These are phyloP conservation scores for Termitomyces sp. DNA, from an alignment of 768 basidiomycete genomes.

Conservation along the genomic window DNA sequence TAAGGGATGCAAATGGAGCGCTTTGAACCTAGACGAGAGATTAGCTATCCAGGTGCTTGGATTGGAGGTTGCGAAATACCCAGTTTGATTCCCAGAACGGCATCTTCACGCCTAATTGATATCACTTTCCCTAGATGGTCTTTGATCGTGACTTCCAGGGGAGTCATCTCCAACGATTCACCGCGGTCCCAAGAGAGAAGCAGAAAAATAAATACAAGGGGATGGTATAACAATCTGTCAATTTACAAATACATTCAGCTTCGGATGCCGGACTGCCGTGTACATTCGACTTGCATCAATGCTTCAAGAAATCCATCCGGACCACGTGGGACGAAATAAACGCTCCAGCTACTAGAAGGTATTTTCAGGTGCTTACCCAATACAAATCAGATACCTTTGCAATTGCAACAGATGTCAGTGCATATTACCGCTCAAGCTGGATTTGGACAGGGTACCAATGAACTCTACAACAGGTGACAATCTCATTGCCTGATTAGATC, in stretches of 20 bases:
- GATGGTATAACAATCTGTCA: background rate
- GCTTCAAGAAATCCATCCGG: too few species aligned
- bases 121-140: slow-evolving; percentile 7
- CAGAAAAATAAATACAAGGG: background rate
- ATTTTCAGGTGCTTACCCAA: background rate
- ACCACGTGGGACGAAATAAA: too few species aligned
- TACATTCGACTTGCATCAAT: background rate
- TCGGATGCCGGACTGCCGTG: too few species aligned
- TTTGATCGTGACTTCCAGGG: slow-evolving; percentile 11
- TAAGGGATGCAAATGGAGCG: slow-evolving; percentile 29
- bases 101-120: slow-evolving; percentile 11
- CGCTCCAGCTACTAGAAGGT: background rate
- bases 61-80: slow-evolving; percentile 5
- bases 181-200: background rate
- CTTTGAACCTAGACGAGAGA: background rate
- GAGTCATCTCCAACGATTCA: background rate
- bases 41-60: background rate
- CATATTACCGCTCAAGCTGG: slow-evolving; percentile 67
- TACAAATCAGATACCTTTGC: background rate
- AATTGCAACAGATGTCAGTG: slow-evolving; percentile 30
- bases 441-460: slow-evolving; percentile 78
- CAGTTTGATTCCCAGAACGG: slow-evolving; percentile 10
- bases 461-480: slow-evolving; percentile 66
- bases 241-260: background rate
- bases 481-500: background rate